Conservation (phyloP, 208 protist genomes). For the Strigomonas oncopelti region DNA sequence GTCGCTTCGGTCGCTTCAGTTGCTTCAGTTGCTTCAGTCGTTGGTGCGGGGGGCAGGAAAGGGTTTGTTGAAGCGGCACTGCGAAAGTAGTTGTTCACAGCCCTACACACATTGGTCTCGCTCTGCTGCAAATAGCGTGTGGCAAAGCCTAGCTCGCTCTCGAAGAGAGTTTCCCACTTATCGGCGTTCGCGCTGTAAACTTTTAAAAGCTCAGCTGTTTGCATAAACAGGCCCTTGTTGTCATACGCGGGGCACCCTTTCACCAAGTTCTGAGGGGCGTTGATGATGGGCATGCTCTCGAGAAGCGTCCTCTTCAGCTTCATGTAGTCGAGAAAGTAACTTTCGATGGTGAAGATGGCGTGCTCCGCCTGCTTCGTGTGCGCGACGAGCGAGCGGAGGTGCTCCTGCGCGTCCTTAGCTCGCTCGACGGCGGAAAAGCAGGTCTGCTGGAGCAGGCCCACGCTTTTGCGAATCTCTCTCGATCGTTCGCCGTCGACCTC, state of each 20-base stretch:
- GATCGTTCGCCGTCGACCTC: background rate
- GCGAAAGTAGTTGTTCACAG: background rate
- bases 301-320: background rate
- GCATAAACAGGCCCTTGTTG: conserved; percentile 9
- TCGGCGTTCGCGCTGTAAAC: background rate
- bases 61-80: background rate
- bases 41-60: background rate
- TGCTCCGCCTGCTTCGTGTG: background rate
- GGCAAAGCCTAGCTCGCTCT: background rate
- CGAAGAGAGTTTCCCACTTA: background rate
- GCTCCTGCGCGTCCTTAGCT: background rate
- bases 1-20: too few relatives aligned
- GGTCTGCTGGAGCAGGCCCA: background rate
- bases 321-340: conserved; percentile 3
- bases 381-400: background rate
- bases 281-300: conserved; percentile 6
- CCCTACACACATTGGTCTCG: background rate
- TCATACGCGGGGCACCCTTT: conserved; percentile 18
- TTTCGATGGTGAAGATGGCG: background rate
- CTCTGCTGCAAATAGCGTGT: background rate
- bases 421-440: background rate
- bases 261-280: conserved; percentile 5
- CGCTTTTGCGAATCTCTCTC: background rate
- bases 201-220: conserved; percentile 9
- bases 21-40: too few relatives aligned